Evolutionary conservation across 257 asterid species (phyloP).

Genomic region (Anisodus acutangulus): DNA sequence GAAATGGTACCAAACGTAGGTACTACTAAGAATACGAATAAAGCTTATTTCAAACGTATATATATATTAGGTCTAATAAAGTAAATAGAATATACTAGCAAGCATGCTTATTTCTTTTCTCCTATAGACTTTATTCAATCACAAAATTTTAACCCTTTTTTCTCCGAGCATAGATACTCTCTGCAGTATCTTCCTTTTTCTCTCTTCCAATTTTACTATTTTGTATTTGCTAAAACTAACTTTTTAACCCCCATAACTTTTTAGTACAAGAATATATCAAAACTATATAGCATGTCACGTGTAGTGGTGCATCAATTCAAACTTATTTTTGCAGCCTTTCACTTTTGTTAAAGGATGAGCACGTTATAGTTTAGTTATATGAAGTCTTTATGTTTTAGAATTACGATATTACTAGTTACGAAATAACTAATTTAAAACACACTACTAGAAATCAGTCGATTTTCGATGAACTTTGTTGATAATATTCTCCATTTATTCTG

Average conservation of each 20-base stretch:
- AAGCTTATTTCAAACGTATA: too few species aligned
- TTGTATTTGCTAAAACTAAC: neutral
- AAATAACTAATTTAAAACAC: neutral
- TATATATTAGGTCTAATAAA: neutral
- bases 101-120: slow-evolving; percentile 4
- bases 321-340: slow-evolving; percentile 42
- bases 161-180: neutral
- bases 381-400: neutral
- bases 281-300: slow-evolving; percentile 28
- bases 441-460: neutral
- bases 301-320: slow-evolving; percentile 37
- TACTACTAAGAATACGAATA: too few species aligned
- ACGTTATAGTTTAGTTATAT: neutral
- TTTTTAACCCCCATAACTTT: slow-evolving; percentile 25
- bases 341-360: slow-evolving; percentile 29
- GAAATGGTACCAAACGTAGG: too few species aligned
- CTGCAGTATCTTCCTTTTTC: neutral
- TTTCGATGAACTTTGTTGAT: too few species aligned
- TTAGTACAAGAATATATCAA: slow-evolving; percentile 26
- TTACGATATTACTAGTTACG: neutral
- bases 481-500: too few species aligned
- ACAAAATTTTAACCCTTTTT: slow-evolving; percentile 37
- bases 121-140: slow-evolving; percentile 32
- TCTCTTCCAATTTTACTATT: slow-evolving; percentile 27
- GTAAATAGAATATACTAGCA: neutral